Percentiles rank a stretch among this genome's conserved stretches.
Evolutionary conservation across 2,329 filamentous ascomycete species (phyloP).

Genomic region (Hawksworthiomyces lignivorus): DNA sequence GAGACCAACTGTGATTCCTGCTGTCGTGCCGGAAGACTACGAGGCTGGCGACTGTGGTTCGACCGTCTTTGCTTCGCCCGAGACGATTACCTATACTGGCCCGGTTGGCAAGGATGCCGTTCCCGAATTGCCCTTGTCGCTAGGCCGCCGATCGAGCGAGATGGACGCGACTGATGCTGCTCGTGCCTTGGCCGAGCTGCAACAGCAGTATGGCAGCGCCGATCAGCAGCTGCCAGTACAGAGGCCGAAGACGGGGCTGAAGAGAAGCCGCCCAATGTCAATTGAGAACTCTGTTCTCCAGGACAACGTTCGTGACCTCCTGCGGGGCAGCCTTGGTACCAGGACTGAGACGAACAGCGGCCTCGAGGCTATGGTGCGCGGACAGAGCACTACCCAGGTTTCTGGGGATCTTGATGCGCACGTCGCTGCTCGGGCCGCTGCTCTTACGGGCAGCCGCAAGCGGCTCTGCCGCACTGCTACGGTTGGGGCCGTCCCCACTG

Average conservation of each 20-base stretch:
- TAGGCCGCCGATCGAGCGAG: conserved; percentile 38
- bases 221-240: conserved; percentile 27
- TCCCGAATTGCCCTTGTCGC: conserved; percentile 38
- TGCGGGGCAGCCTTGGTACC: conserved; percentile 30
- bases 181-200: conserved; percentile 51
- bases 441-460: conserved; percentile 47
- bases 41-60: conserved; percentile 30
- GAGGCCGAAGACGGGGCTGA: conserved; percentile 35
- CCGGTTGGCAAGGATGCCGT: conserved; percentile 40
- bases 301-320: conserved; percentile 58
- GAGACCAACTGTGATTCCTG: conserved; percentile 38
- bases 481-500: not conserved
- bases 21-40: conserved; percentile 50
- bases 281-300: conserved; percentile 50
- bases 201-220: conserved; percentile 39
- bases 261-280: conserved; percentile 53
- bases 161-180: conserved; percentile 52
- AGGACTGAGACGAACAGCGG: conserved; percentile 18
- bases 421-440: conserved; percentile 21
- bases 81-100: conserved; percentile 42
- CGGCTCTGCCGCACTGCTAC: conserved; percentile 49
- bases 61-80: conserved; percentile 46
- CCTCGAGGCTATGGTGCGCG: conserved; percentile 30
- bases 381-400: conserved; percentile 15
- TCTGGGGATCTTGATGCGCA: conserved; percentile 4